Evolutionary conservation across 345 rosid genomes (phyloP), one percentile per base, ranked within the genome.

Genomic region (Conringia planisiliqua): DNA sequence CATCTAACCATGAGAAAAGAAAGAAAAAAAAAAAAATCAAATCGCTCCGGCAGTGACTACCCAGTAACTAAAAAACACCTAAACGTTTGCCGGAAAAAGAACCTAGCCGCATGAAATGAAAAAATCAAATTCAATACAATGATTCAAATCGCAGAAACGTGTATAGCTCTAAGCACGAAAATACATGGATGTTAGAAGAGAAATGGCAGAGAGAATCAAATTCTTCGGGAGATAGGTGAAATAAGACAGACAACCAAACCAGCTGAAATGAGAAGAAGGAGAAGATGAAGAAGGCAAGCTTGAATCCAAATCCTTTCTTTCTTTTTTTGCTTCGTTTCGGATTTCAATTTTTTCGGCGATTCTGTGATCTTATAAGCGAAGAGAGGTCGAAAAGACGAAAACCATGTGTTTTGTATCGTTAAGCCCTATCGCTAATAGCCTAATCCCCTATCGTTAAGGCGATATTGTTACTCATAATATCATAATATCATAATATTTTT

Each of bases 371-470:
- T 40, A 9, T 20, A 4, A 56, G 57, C 9, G 59, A 64, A 73
- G 71, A 43, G 71, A 61, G 62, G 57, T 58, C 8, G 56, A 6
- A 32, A 60, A 36, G 57, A 43, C 8, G 56, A 6, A 32, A 60
- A 36, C 35, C 5, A 48, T 50, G 61, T 72, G 30, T 16, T 71
- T 71, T 71, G 9, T 39, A 51, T 72, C 43, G 69, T 39, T 51
- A 71, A 62, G 32, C 36, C 48, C 12, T 40, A 27, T 55, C 52
- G 13, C 24, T 70, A 59, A 58, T 46, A n/a, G n/a, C n/a, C n/a
- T n/a, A n/a, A n/a, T n/a, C n/a, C 46, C 39, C 44, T 73, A 73
- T 73, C 57, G 58, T 70, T 46, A 55, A 58, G 57, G 56, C 39
- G 6, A 42, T 70, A 4, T 30, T 3, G 55, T 69, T 40, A 42